Percentiles rank a stretch among this genome's conserved stretches.
Conservation (phyloP, 2,329 filamentous ascomycete genomes). For the Grosmannia penicillata region DNA sequence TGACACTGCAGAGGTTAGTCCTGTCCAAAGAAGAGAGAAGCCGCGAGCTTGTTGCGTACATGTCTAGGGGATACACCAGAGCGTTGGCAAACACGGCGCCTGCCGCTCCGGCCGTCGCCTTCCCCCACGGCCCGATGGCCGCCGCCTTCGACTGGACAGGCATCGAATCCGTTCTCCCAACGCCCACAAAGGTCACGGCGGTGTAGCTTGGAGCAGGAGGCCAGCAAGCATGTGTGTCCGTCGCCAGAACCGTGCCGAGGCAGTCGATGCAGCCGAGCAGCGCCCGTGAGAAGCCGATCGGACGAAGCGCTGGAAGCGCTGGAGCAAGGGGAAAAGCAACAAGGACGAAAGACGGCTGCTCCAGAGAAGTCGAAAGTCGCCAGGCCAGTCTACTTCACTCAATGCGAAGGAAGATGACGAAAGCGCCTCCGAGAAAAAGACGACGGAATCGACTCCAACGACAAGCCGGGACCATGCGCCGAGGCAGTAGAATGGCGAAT, state of each 20-base stretch:
- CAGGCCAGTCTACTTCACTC: too few relatives aligned
- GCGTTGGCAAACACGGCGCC: conserved; percentile 92
- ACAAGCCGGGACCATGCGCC: not conserved
- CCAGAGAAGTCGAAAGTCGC: too few relatives aligned
- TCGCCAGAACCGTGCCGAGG: too few relatives aligned
- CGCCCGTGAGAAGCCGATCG: too few relatives aligned
- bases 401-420: not conserved
- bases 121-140: conserved; percentile 77
- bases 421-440: not conserved
- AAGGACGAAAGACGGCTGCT: too few relatives aligned
- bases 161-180: conserved; percentile 26
- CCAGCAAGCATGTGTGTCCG: too few relatives aligned
- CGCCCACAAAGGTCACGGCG: too few relatives aligned
- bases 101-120: conserved; percentile 79
- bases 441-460: not conserved
- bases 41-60: conserved; percentile 41
- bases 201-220: too few relatives aligned
- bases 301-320: too few relatives aligned
- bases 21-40: conserved; percentile 2
- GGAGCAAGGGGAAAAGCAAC: too few relatives aligned
- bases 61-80: conserved; percentile 88
- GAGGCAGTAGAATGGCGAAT: not conserved
- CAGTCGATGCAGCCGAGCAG: too few relatives aligned
- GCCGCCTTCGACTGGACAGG: conserved; percentile 47
- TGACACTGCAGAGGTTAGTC: conserved; percentile 47